Base-by-base conservation (phyloP, 2,329 filamentous ascomycete genomes). In the Stenocarpella maydis region DNA sequence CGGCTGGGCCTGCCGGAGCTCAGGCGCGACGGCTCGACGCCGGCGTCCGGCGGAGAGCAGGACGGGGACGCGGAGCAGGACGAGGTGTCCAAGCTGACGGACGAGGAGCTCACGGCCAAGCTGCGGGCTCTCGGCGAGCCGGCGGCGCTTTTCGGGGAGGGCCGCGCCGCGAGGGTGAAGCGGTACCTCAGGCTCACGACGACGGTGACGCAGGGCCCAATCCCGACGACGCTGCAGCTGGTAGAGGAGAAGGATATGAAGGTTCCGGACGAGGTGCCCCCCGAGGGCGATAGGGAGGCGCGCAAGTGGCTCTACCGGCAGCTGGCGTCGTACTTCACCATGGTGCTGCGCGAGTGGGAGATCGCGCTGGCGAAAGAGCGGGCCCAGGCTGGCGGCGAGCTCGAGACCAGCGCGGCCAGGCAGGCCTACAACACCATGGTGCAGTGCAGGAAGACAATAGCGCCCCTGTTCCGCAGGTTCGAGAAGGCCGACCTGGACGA, bases 301-400 rank as follows among this genome's bases (percentile, higher is more conserved):
- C 88, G 90, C 54, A 83, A 86, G 53, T 94, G 92, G 80, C 83
- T 99, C 49, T 95, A 92, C 82, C 87, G 95, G 14, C 95, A 99
- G 80, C 85, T 99, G 68, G 93, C 92, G 24, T 96, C 93, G 60
- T 99, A 98, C 83, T 98, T 99, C 82, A 97, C 93, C 65, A 94
- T 99, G 90, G 89, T 99, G n/a, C 84, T 99, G 69, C 88, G 86
- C 53, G 95, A 97, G 79, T 99, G 97, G 91, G 89, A 95, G 75
- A 78, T 83, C 49, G 94, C 95, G 6, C 87, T 99, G 75, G 88
- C 88, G 7, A 89, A 92, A 74, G 88, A 90, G 71, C 83, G 87
- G 76, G 54, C 41, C 8, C 49, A 45, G 55, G 26, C 34, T 15
- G 67, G 53, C 24, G 63, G 60, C n/a, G 83, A 80, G 74, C 79